These are phyloP conservation scores for Cryptosporidium felis DNA, from an alignment of 169 alveolate species.

Conservation along the genomic window DNA sequence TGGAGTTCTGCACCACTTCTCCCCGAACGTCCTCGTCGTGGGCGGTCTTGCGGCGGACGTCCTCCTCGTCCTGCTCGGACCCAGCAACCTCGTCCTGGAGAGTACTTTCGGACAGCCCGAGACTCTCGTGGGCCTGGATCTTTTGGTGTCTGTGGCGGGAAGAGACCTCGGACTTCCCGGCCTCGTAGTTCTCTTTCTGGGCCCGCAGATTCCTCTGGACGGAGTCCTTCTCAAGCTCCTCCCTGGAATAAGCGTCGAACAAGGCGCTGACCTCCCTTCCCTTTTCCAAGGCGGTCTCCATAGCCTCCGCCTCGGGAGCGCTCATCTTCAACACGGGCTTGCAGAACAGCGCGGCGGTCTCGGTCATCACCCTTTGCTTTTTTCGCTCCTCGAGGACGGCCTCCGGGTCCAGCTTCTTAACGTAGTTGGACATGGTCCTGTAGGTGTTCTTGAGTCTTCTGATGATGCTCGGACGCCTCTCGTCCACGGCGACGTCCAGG, in stretches of 20 bases:
- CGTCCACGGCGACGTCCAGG: conserved; percentile 54
- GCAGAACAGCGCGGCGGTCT: conserved; percentile 60
- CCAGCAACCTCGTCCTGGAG: background rate
- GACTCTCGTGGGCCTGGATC: background rate
- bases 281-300: conserved; percentile 19
- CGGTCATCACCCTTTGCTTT: conserved; percentile 56
- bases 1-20: background rate
- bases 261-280: background rate
- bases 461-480: conserved; percentile 63
- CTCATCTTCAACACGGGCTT: conserved; percentile 40
- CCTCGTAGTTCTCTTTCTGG: conserved; percentile 9
- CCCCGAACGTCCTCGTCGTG: background rate
- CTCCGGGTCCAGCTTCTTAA: conserved; percentile 52
- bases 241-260: background rate
- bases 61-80: background rate
- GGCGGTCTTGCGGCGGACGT: background rate
- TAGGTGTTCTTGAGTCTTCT: conserved; percentile 57
- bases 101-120: background rate
- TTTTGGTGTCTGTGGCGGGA: background rate
- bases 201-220: conserved; percentile 39
- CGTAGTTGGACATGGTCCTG: conserved; percentile 65
- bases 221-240: background rate
- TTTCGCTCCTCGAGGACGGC: conserved; percentile 24
- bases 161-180: background rate
- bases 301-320: background rate